Conservation (phyloP, 1,284 basidiomycete species). For the Apiotrichum sp. region DNA sequence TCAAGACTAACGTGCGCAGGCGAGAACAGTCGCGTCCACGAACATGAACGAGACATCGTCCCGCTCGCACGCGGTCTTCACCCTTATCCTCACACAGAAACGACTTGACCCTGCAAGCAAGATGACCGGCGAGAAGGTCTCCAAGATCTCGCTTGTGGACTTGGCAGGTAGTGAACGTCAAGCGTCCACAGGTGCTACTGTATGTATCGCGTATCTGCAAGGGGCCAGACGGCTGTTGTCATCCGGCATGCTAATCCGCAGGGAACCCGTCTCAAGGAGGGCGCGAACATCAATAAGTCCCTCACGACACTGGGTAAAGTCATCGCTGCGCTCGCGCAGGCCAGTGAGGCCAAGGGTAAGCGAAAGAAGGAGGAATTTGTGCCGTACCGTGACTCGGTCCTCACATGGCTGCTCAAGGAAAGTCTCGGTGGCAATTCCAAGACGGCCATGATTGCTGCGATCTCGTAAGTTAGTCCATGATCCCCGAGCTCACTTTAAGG, state of each 20-base stretch:
- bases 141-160: constrained; percentile 89
- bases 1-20: constrained; percentile 38
- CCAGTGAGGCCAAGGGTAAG: constrained; percentile 52
- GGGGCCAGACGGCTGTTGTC: too few species aligned
- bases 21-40: constrained; percentile 93
- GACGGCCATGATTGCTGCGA: constrained; percentile 86
- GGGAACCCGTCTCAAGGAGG: constrained; percentile 87
- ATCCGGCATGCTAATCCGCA: constrained; percentile 2
- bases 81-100: constrained; percentile 86
- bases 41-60: constrained; percentile 99
- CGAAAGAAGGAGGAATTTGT: constrained; percentile 86
- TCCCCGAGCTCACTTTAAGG: constrained; percentile 12
- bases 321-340: constrained; percentile 81
- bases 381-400: constrained; percentile 88
- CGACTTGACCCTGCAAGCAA: constrained; percentile 72
- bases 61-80: constrained; percentile 96
- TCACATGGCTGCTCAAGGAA: constrained; percentile 97
- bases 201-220: constrained; percentile 9
- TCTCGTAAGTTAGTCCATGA: constrained; percentile 52
- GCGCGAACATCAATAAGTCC: constrained; percentile 97
- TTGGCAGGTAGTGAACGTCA: constrained; percentile 95
- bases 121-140: constrained; percentile 91
- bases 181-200: constrained; percentile 91
- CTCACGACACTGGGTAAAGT: constrained; percentile 96
- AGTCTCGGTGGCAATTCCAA: constrained; percentile 92